Evolutionary conservation across 345 rosid genomes (phyloP).

Genomic region (Kandelia obovata): DNA sequence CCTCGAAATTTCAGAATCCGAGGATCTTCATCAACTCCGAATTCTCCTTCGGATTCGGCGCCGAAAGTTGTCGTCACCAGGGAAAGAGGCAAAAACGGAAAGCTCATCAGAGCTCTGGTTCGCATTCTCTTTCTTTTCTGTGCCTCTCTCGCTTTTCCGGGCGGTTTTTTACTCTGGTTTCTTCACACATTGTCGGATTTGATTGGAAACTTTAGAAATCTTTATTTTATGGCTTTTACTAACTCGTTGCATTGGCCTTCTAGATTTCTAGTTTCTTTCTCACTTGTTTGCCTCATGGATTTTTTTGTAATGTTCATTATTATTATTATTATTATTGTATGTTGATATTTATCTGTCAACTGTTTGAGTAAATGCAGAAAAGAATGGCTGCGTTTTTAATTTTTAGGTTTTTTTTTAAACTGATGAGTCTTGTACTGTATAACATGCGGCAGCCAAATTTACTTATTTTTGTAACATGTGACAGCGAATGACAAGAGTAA

Average conservation of each 20-base stretch:
- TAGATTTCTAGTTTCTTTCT: not conserved
- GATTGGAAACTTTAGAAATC: not conserved
- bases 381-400: constrained; percentile 9
- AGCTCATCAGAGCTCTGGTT: constrained; percentile 78
- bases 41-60: constrained; percentile 27
- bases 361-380: constrained; percentile 38
- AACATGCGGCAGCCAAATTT: too few relatives aligned
- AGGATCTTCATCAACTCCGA: constrained; percentile 8
- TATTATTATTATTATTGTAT: not conserved
- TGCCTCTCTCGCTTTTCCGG: not conserved
- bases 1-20: constrained; percentile 11
- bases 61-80: constrained; percentile 87
- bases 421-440: too few relatives aligned
- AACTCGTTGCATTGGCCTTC: not conserved
- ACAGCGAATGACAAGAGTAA: too few relatives aligned
- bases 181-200: not conserved
- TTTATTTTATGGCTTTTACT: not conserved
- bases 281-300: not conserved
- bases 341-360: constrained; percentile 5
- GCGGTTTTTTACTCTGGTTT: constrained; percentile 3
- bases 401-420: not conserved
- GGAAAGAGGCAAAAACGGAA: constrained; percentile 85
- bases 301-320: not conserved
- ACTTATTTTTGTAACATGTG: too few relatives aligned
- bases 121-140: constrained; percentile 5